Evolutionary conservation across 176 grass and related monocot genomes (phyloP), one percentile per base, ranked within the genome.

Genomic region (Lolium rigidum): DNA sequence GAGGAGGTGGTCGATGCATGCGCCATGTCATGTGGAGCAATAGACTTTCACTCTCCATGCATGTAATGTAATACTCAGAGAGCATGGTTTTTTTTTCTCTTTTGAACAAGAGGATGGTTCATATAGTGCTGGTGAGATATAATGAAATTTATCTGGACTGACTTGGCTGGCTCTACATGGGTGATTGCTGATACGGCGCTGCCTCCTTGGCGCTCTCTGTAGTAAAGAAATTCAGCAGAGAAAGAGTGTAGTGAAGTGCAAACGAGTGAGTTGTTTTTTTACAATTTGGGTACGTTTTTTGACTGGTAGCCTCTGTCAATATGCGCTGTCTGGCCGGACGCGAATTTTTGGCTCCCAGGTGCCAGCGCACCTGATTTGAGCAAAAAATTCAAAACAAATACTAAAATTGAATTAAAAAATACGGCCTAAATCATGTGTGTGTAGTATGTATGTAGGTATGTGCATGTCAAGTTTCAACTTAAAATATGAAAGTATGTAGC

Each of bases 251-350:
- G 47, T 77, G 17, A 25, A 46, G 20, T 62, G 78, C 48, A 41
- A 43, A 14, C 59, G 70, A 35, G 41, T 47, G 28, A 5, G 41
- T 49, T 47, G 24, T 28, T 28, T 28, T 28, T 28, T 1, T 28
- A 28, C 79, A 59, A 70, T 77, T 80, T 71, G 70, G 78, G 77
- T 7, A 70, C 37, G 26, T 49, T 2, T 24, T 78, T 85, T 75
- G 77, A 85, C 77, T 24, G 20, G 37, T 74, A 85, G 77, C 26
- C 69, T 5, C 24, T 68, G 87, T 85, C 87, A 26, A 16, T 47
- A 58, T 75, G 82, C n/a, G 57, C 26, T 28, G 26, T 28, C 26
- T 84, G 74, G 79, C 76, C 81, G n/a, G n/a, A n/a, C n/a, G n/a
- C n/a, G n/a, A n/a, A n/a, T n/a, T n/a, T n/a, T n/a, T n/a, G n/a